A percentile compares a stretch with the other conserved stretches of the same genome.
phyloP scores from a whole-genome alignment of 768 basidiomycete species.

The Lactarius tabidus region DNA sequence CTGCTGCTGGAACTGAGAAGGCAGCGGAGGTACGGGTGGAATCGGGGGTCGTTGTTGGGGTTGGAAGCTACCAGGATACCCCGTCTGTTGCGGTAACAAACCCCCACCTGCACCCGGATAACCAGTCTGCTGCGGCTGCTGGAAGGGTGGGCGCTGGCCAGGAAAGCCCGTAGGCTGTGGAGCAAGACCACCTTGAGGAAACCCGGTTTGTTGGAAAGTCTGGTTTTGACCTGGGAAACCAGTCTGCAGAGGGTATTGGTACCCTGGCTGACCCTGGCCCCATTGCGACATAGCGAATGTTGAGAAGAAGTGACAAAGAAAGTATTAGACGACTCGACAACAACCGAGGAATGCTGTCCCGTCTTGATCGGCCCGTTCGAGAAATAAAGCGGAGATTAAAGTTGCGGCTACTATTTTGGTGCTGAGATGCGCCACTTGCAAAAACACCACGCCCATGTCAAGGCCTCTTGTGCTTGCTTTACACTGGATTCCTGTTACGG shows the following conservation, averaged over 20 bases:
- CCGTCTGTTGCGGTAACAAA: conserved; percentile 56
- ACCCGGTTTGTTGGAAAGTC: conserved; percentile 37
- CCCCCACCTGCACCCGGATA: conserved; percentile 33
- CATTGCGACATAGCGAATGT: conserved; percentile 68
- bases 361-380: not conserved
- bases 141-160: conserved; percentile 41
- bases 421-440: not conserved
- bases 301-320: not conserved
- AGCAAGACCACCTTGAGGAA: conserved; percentile 45
- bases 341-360: not conserved
- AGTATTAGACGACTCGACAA: not conserved
- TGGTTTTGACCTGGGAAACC: conserved; percentile 54
- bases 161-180: conserved; percentile 61
- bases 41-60: conserved; percentile 36
- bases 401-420: not conserved
- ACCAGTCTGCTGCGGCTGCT: conserved; percentile 61
- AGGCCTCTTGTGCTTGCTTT: conserved; percentile 45
- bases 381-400: conserved; percentile 20
- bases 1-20: conserved; percentile 36
- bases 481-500: conserved; percentile 67
- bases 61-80: conserved; percentile 38
- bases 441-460: conserved; percentile 56
- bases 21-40: conserved; percentile 26
- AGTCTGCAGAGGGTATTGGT: conserved; percentile 72
- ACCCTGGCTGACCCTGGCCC: conserved; percentile 62